Conservation (phyloP, 805 yeast genomes). For the Pichia ethanolica region DNA sequence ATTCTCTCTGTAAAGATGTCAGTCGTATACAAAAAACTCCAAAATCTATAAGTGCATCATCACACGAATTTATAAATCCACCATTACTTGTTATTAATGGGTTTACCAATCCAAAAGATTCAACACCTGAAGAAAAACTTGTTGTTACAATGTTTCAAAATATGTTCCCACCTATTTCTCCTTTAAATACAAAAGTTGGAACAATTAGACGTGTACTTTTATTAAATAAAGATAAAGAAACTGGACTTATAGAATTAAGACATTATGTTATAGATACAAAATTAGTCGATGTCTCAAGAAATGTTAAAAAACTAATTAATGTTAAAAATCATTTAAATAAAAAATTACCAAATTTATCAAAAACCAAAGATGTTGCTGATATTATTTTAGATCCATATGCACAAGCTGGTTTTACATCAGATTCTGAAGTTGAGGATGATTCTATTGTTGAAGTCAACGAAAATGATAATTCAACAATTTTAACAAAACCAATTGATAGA, state of each 20-base stretch:
- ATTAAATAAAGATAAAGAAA: conserved; percentile 62
- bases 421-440: conserved; percentile 91
- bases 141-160: conserved; percentile 87
- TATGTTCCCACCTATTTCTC: conserved; percentile 91
- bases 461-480: conserved; percentile 18
- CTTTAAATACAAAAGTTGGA: conserved; percentile 65
- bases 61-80: conserved; percentile 61
- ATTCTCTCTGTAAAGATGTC: conserved; percentile 79
- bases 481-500: conserved; percentile 18
- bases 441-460: conserved; percentile 58
- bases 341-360: conserved; percentile 60
- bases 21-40: conserved; percentile 64
- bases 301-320: conserved; percentile 61
- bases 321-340: conserved; percentile 55
- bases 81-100: conserved; percentile 92
- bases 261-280: conserved; percentile 87
- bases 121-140: conserved; percentile 68
- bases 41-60: conserved; percentile 62
- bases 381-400: conserved; percentile 78
- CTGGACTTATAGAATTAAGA: conserved; percentile 74
- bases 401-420: conserved; percentile 64
- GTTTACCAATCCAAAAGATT: conserved; percentile 61
- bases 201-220: conserved; percentile 79
- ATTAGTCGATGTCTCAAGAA: conserved; percentile 68
- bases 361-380: conserved; percentile 72